Evolutionary conservation across 192 early-diverging fungal genomes (phyloP), one percentile per base, ranked within the genome.

Genomic region (Coemansia reversa): DNA sequence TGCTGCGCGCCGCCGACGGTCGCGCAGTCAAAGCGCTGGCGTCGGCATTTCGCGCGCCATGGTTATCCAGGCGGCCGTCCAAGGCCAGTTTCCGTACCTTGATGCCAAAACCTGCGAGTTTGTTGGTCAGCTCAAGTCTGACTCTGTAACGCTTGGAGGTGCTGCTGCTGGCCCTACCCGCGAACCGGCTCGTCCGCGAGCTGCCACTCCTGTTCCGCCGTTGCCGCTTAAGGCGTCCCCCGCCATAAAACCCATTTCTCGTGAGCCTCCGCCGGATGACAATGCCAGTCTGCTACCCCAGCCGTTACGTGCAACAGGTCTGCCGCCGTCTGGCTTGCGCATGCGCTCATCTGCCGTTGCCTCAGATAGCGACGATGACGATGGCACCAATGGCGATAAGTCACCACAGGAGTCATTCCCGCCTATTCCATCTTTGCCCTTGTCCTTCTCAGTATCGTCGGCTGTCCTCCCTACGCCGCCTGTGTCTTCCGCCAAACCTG

Each of bases 61-160:
- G 79, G 79, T 76, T 4, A 75, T 81, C n/a, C 70, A 72, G 67
- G 79, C 79, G 0, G 79, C 79, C 4, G 60, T 71, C 6, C 63
- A 72, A 35, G 79, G 79, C 27, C 79, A 81, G 67, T 81, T 81
- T 23, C 74, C 79, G 20, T 81, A 70, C 20, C 30, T 81, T 58
- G 79, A 81, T 33, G 74, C 79, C 19, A 74, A 72, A 50, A 81
- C 79, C 5, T 75, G 74, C 55, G 67, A 81, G 79, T 81, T 81
- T 81, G 79, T 81, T 16, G 79, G 79, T 0, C 79, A 76, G 58
- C 67, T 81, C 22, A 81, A 81, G 54, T 52, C 63, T 12, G 79
- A 81, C 47, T 55, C 66, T 0, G 71, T 75, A 0, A 75, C 70
- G 7, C 64, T 76, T 28, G 74, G 74, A 29, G 74, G 79, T 0